Base-by-base conservation (phyloP, 345 rosid species). In the Aquilaria malaccensis region DNA sequence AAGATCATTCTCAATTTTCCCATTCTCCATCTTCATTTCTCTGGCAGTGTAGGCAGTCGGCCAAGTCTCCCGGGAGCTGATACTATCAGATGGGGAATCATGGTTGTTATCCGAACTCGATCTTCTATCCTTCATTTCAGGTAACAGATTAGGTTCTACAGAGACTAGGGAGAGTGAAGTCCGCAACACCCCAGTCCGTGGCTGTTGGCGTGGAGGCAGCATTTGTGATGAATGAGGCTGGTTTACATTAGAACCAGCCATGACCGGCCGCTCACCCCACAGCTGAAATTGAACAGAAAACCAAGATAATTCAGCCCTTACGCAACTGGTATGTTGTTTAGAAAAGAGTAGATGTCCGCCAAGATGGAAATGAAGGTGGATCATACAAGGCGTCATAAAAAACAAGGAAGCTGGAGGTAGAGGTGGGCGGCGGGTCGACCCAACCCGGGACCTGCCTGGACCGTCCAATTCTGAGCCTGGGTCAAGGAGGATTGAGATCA, bases 131-230 rank as follows among this genome's bases (percentile, higher is more conserved):
- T 70, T 80, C 9, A 57, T 65, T 41, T 83, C 86, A 14, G 84
- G 84, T 54, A 88, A 78, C 71, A 86, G 33, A 77, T 68, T 79
- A 60, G 82, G 81, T 70, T 88, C 88, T 0, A 83, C 81, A 13
- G 91, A 68, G 12, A 86, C 81, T 13, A 86, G 80, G 22, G 75
- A 70, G 15, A 75, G 70, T 37, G 75, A 31, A 46, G 65, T 61
- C 52, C 52, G 65, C 56, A 61, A 68, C 13, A 75, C 81, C 43
- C 81, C 82, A 10, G 86, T 66, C 33, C 85, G 85, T 3, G 87
- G 81, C 63, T 91, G 96, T 45, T 86, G 96, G 10, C 96, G 85
- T 31, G 98, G 98, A 62, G 99, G 98, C 53, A 88, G 76, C 98
- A 95, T 91, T 56, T 61, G 74, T 0, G 82, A 77, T 5, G 83